Evolutionary conservation across 345 rosid species (phyloP), one percentile per base, ranked within the genome.

Genomic region (Salix exigua): DNA sequence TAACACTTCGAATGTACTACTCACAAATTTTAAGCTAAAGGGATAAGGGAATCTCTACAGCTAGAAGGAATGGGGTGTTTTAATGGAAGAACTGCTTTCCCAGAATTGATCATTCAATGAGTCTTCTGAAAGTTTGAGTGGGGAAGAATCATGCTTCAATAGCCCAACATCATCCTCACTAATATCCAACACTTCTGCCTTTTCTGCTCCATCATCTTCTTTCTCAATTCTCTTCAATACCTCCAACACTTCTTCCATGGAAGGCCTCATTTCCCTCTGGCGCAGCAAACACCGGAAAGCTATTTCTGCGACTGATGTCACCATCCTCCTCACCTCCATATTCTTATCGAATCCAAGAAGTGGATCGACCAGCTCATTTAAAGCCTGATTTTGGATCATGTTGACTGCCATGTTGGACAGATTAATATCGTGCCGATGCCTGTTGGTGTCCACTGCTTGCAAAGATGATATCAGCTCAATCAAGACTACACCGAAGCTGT

Each of bases 201-300:
- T 80, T 61, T 65, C 78, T 5, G 64, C 72, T 35, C 77, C 75
- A 4, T 51, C 63, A 68, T 86, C 77, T 72, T 80, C 86, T 9
- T 40, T 69, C 79, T 88, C 80, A 30, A 91, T 89, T 38, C 70
- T 90, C 75, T 18, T 78, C 81, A 94, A 79, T 30, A 74, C 72
- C 82, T 85, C 82, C 51, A 87, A 17, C 10, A 88, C 91, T 88
- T 91, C 97, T 63, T 79, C 83, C 98, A 94, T 92, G 14, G 88
- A 74, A 33, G 97, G 98, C 85, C 98, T 84, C 77, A 85, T 74
- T 4, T 92, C 96, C 71, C 84, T 90, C 72, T 91, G 92, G 16
- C 91, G 88, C 77, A 92, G 97, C 78, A 94, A 70, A 77, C 98
- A 94, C 46, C 89, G 85, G 77, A 92, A 92, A 6, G 91, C 98